phyloP scores from a whole-genome alignment of 2,329 filamentous ascomycete genomes.

The Aspergillus fumigatiaffinis region DNA sequence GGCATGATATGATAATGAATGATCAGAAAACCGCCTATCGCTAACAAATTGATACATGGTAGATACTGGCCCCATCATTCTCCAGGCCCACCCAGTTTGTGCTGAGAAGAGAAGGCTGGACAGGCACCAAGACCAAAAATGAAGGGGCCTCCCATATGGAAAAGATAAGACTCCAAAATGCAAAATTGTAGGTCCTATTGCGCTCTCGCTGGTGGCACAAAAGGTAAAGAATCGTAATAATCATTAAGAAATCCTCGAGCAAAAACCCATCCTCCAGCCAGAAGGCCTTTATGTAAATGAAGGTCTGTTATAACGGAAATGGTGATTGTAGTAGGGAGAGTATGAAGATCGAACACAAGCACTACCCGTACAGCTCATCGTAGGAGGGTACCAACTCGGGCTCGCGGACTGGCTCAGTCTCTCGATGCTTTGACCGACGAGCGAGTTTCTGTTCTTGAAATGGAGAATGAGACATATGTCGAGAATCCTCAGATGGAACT shows the following conservation, averaged over 20 bases:
- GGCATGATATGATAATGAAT: background rate
- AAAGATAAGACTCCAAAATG: conserved; percentile 4
- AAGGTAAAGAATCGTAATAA: background rate
- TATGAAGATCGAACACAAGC: background rate
- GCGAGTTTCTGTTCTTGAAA: conserved; percentile 21
- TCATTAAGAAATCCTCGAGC: background rate
- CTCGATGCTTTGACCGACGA: conserved; percentile 14
- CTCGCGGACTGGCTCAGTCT: conserved; percentile 14
- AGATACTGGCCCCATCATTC: background rate
- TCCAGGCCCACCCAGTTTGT: background rate
- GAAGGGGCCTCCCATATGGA: background rate
- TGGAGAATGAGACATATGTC: conserved; percentile 14
- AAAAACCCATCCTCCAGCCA: background rate
- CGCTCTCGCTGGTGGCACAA: background rate
- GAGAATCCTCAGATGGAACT: conserved; percentile 24
- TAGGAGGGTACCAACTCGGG: conserved; percentile 37
- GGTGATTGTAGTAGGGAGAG: background rate
- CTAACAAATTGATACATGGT: background rate
- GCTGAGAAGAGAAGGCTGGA: background rate
- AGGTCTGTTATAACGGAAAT: background rate
- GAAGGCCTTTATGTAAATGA: background rate
- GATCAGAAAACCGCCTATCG: background rate
- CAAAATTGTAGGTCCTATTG: conserved; percentile 3
- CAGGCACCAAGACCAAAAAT: background rate
- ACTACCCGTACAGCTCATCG: conserved; percentile 37